These are phyloP conservation scores for Pleurotus giganteus DNA, from an alignment of 768 basidiomycete species.

Conservation along the genomic window DNA sequence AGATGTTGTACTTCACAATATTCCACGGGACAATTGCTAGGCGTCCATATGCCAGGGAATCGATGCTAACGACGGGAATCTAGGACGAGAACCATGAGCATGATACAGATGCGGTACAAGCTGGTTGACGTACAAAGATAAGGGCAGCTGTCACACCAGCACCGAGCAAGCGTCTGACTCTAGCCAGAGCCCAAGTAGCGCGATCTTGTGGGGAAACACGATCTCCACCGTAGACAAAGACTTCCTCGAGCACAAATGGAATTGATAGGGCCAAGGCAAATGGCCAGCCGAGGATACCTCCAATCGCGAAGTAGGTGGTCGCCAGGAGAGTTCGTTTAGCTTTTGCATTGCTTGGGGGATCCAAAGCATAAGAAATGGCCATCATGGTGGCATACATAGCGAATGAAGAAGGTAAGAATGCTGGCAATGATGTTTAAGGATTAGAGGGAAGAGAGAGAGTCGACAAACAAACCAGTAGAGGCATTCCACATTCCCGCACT, in stretches of 20 bases:
- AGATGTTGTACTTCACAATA: conserved; percentile 91
- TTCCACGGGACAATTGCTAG: conserved; percentile 86
- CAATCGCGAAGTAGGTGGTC: conserved; percentile 71
- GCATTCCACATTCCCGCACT: conserved; percentile 97
- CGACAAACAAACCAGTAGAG: conserved; percentile 57
- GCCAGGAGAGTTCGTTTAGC: conserved; percentile 58
- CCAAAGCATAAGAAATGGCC: conserved; percentile 69
- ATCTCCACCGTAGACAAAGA: conserved; percentile 77
- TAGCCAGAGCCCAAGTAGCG: conserved; percentile 54
- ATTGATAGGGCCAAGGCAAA: conserved; percentile 86
- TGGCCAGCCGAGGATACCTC: conserved; percentile 94
- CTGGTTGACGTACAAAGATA: conserved; percentile 52
- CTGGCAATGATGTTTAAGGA: conserved; percentile 33
- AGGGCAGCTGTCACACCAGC: conserved; percentile 56
- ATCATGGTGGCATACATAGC: conserved; percentile 87
- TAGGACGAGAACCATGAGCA: conserved; percentile 28
- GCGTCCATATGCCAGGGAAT: conserved; percentile 84
- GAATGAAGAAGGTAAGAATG: conserved; percentile 94
- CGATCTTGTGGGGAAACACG: conserved; percentile 44
- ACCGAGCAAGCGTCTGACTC: conserved; percentile 56
- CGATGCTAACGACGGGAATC: conserved; percentile 82
- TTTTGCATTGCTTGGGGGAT: conserved; percentile 53
- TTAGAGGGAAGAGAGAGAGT: not conserved
- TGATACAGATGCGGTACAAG: not conserved
- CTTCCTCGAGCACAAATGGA: conserved; percentile 89